These are phyloP conservation scores for Venturia pyrina DNA, from an alignment of 2,329 filamentous ascomycete genomes.

Conservation along the genomic window DNA sequence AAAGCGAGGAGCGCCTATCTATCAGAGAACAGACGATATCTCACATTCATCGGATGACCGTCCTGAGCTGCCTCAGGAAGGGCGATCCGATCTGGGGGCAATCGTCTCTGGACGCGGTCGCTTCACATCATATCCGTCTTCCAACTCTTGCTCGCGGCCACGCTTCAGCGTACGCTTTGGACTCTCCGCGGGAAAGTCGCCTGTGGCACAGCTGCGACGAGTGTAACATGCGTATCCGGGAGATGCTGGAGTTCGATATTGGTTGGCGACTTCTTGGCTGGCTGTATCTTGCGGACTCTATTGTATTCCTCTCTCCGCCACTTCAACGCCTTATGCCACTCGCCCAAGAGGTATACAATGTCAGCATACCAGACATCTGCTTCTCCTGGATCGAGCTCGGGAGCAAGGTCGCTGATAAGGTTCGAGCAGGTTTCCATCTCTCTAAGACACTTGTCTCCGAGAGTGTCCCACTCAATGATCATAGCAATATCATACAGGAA, in stretches of 20 bases:
- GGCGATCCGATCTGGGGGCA: no score
- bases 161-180: not conserved
- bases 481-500: not conserved
- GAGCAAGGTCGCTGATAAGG: not conserved
- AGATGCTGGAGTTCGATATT: not conserved
- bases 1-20: no score
- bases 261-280: not conserved
- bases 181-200: not conserved
- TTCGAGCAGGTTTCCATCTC: not conserved
- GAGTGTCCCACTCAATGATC: not conserved
- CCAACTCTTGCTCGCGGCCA: not conserved
- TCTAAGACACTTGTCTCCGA: not conserved
- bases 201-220: not conserved
- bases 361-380: not conserved
- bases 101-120: not conserved
- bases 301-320: not conserved
- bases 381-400: not conserved
- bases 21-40: no score
- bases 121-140: not conserved
- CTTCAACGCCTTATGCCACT: not conserved
- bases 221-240: not conserved
- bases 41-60: no score
- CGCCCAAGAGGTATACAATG: not conserved
- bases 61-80: no score
- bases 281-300: not conserved